Conservation (phyloP, 768 basidiomycete species). For the Trametes cingulata region DNA sequence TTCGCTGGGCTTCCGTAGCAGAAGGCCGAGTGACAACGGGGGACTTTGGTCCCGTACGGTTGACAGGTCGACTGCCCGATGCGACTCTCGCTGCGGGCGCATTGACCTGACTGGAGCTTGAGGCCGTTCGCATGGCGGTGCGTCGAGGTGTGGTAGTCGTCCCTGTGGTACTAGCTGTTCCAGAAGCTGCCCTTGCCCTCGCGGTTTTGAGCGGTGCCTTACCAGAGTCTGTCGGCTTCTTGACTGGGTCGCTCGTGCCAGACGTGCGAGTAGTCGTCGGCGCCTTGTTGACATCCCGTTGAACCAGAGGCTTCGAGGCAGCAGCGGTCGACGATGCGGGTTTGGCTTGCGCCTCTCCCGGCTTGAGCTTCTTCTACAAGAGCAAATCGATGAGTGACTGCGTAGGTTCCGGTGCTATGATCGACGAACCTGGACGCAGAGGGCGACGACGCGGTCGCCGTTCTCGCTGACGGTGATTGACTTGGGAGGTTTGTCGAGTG, state of each 20-base stretch:
- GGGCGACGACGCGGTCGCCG: slow-evolving; percentile 48
- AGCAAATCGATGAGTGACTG: slow-evolving; percentile 23
- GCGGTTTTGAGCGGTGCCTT: slow-evolving; percentile 1
- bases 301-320: slow-evolving; percentile 28
- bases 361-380: slow-evolving; percentile 25
- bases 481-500: slow-evolving; percentile 65
- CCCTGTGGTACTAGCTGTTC: neutral
- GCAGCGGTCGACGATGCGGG: slow-evolving; percentile 17
- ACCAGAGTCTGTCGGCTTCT: slow-evolving; percentile 6
- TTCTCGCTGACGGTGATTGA: slow-evolving; percentile 49
- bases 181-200: slow-evolving; percentile 5
- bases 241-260: neutral
- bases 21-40: neutral
- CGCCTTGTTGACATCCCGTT: slow-evolving; percentile 26
- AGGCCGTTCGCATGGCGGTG: neutral
- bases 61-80: neutral
- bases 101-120: neutral
- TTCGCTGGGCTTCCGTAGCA: slow-evolving; percentile 5
- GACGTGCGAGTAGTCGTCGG: neutral
- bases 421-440: slow-evolving; percentile 58
- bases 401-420: neutral
- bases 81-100: slow-evolving; percentile 8
- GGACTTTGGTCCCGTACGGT: slow-evolving; percentile 6
- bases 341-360: slow-evolving; percentile 16
- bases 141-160: slow-evolving; percentile 7